Base-by-base conservation (phyloP, 2,329 filamentous ascomycete species). In the Aureobasidium namibiae region DNA sequence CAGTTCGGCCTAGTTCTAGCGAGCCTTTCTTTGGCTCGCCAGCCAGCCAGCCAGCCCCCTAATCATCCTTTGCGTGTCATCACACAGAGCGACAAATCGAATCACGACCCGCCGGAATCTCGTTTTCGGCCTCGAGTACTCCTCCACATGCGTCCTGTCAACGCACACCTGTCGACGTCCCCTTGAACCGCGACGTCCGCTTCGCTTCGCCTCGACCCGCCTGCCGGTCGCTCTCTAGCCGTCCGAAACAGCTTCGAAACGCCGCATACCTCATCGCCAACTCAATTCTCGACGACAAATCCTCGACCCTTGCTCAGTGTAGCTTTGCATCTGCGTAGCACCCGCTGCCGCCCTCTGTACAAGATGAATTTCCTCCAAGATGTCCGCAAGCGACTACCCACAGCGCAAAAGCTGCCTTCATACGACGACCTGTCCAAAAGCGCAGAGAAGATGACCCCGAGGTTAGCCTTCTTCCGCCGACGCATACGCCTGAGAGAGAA, bases 401-500 rank as follows among this genome's bases (percentile, higher is more conserved):
- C 75, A 31, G 66, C 76, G 39, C 71, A 75, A 60, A 68, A 69
- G 57, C 64, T 76, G 31, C 74, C 78, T 31, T 75, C 74, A 49
- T 67, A 77, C 48, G 75, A 78, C 61, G 71, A 74, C 56, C 62
- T 76, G 59, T 73, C 71, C 61, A 72, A 69, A 64, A 74, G 72
- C 34, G 70, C 73, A 53, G 74, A 76, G 60, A 74, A 74, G 63
- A 65, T 72, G 11, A 68, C 74, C 8, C 76, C 82, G 18, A 78
- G 79, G 67, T 78, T 95, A 68, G 87, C 88, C 63, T 95, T 96
- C 74, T 89, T 97, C 73, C 82, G 86, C 67, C 84, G 90, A 70
- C 89, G 92, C 54, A 83, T 99, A 78, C 86, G 92, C 67, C 78
- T 99, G 77, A 88, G 86, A 75, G 90, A 90, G 68, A 96, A 95